phyloP scores from a whole-genome alignment of 1,284 basidiomycete genomes.

The Flammula alnicola region DNA sequence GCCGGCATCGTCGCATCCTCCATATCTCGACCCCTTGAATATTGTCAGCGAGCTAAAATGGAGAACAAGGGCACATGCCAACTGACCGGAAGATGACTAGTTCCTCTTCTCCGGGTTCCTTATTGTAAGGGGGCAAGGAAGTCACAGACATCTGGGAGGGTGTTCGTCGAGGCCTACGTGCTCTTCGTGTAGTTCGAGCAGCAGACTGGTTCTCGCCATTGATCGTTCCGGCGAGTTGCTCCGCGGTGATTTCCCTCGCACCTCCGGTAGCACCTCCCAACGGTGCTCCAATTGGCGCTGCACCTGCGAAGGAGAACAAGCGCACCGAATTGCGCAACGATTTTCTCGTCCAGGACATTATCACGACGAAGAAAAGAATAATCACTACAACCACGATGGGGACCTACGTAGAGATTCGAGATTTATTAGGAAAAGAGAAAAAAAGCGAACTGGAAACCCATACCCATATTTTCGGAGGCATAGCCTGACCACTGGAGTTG shows the following conservation, averaged over 20 bases:
- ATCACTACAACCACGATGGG: conserved; percentile 27
- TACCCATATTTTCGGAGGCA: too few species aligned
- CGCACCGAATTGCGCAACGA: conserved; percentile 17
- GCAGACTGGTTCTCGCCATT: conserved; percentile 28
- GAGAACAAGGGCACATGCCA: not conserved
- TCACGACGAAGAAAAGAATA: conserved; percentile 20
- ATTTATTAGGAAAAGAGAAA: too few species aligned
- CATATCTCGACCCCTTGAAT: conserved; percentile 43
- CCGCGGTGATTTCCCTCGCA: conserved; percentile 45
- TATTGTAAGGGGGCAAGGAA: conserved; percentile 75
- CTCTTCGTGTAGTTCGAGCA: conserved; percentile 38
- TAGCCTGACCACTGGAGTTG: too few species aligned
- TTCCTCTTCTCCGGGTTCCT: conserved; percentile 79
- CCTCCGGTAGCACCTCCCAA: conserved; percentile 13
- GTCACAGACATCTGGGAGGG: conserved; percentile 72
- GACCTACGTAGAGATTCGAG: too few species aligned
- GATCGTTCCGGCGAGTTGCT: conserved; percentile 47
- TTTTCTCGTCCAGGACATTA: conserved; percentile 19
- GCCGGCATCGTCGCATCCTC: conserved; percentile 45
- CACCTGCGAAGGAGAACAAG: conserved; percentile 19
- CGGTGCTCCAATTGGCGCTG: conserved; percentile 14
- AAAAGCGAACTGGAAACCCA: too few species aligned
- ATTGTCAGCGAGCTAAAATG: not conserved
- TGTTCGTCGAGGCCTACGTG: conserved; percentile 54
- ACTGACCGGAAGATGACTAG: conserved; percentile 71